Evolutionary conservation across 345 rosid genomes (phyloP).

Genomic region (Eucalyptus lansdowneana): DNA sequence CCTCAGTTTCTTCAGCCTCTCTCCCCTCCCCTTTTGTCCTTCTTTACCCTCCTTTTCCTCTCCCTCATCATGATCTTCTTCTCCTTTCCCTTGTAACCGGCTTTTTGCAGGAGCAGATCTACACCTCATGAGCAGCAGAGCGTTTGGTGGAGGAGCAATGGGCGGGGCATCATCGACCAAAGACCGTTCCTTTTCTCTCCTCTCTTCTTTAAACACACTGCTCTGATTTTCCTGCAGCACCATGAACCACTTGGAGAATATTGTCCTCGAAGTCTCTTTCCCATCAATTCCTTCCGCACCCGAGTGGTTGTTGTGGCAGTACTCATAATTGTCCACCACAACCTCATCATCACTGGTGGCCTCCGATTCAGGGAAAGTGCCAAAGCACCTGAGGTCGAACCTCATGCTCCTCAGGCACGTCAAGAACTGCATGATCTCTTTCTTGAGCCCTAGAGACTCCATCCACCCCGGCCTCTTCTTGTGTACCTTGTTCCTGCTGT

Average conservation of each 20-base stretch:
- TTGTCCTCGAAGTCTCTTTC: slow-evolving; percentile 9
- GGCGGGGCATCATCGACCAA: not conserved
- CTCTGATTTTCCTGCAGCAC: slow-evolving; percentile 21
- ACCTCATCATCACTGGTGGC: slow-evolving; percentile 5
- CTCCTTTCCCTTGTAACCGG: slow-evolving; percentile 4
- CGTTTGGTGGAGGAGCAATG: slow-evolving; percentile 27
- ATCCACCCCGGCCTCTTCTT: slow-evolving; percentile 15
- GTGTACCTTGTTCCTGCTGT: not conserved
- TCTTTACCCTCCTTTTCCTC: not conserved
- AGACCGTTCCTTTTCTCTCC: not conserved
- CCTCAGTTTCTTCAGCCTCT: not conserved
- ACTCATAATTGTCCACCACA: slow-evolving; percentile 4
- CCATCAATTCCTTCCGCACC: not conserved
- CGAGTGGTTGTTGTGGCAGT: not conserved
- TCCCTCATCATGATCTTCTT: not conserved
- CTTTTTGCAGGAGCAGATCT: slow-evolving; percentile 33
- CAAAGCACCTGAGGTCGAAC: slow-evolving; percentile 23
- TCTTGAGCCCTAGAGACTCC: slow-evolving; percentile 15
- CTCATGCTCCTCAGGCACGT: slow-evolving; percentile 21
- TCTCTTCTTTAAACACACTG: not conserved
- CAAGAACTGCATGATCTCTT: slow-evolving; percentile 23
- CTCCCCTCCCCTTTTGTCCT: not conserved
- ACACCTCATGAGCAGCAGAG: slow-evolving; percentile 34
- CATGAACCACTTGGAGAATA: slow-evolving; percentile 38
- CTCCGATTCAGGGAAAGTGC: slow-evolving; percentile 14